A percentile compares a stretch with the other conserved stretches of the same genome.
Evolutionary conservation across 768 basidiomycete species (phyloP).

Genomic region (Rhizopogon vesiculosus): DNA sequence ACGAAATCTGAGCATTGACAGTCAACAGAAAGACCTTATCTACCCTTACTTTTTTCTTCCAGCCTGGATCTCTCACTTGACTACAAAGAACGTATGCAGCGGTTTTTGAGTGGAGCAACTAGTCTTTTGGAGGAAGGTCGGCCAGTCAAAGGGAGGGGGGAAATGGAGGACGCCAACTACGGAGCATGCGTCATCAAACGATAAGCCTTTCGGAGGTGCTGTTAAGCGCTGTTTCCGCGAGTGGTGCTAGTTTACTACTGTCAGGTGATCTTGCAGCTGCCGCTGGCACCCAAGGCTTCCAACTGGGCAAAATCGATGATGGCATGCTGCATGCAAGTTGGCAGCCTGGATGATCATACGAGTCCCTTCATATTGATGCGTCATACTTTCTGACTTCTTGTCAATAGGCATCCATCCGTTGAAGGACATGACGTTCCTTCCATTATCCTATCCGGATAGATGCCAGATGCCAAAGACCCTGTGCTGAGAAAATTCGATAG

Average conservation of each 20-base stretch:
- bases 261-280: slow-evolving; percentile 56
- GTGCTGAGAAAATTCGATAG: slow-evolving; percentile 92
- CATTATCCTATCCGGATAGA: slow-evolving; percentile 93
- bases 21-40: slow-evolving; percentile 1
- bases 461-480: slow-evolving; percentile 97
- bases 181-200: slow-evolving; percentile 17
- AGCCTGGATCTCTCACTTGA: not conserved
- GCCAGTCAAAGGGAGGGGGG: slow-evolving; percentile 13
- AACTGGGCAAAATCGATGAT: slow-evolving; percentile 84
- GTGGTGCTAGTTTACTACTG: slow-evolving; percentile 50
- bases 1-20: slow-evolving; percentile 18
- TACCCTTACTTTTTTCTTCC: slow-evolving; percentile 5
- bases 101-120: not conserved
- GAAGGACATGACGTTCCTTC: slow-evolving; percentile 97
- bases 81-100: not conserved
- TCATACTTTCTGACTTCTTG: too few relatives aligned
- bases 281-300: slow-evolving; percentile 66
- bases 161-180: slow-evolving; percentile 19
- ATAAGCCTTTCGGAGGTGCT: slow-evolving; percentile 54
- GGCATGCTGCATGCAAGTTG: slow-evolving; percentile 24
- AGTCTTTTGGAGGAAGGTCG: slow-evolving; percentile 5
- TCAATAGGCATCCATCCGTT: slow-evolving; percentile 25
- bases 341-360: not conserved
- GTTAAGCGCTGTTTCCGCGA: slow-evolving; percentile 45
- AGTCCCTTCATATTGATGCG: too few relatives aligned